Conservation (phyloP, 108 stramenopile genomes). For the Nitzschia sp. region DNA sequence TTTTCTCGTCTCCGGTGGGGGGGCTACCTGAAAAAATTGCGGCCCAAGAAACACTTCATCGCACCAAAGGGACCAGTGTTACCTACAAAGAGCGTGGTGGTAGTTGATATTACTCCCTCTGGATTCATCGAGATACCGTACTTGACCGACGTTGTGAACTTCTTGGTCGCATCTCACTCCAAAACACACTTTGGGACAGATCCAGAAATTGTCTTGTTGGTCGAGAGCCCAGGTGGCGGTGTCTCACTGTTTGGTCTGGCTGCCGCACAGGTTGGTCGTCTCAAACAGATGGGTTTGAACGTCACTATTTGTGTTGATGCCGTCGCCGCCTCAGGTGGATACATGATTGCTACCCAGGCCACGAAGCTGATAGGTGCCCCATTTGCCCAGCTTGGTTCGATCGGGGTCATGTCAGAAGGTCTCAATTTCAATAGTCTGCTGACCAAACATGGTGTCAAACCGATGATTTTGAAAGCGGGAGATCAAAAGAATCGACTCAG, state of each 20-base stretch:
- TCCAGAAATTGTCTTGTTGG: slow-evolving; percentile 63
- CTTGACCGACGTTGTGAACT: slow-evolving; percentile 62
- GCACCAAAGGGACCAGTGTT: background rate
- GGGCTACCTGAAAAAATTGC: background rate
- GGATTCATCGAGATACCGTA: slow-evolving; percentile 42
- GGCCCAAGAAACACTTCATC: background rate
- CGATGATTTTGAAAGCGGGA: slow-evolving; percentile 73
- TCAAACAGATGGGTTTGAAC: slow-evolving; percentile 50
- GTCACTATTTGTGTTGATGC: slow-evolving; percentile 56
- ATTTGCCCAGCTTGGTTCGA: slow-evolving; percentile 77
- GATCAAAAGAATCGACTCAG: slow-evolving; percentile 72
- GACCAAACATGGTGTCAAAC: slow-evolving; percentile 62
- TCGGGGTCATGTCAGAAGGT: slow-evolving; percentile 75
- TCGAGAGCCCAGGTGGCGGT: slow-evolving; percentile 70
- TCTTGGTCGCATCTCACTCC: slow-evolving; percentile 61
- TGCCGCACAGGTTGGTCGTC: slow-evolving; percentile 62
- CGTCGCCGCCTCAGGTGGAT: slow-evolving; percentile 73
- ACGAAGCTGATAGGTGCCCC: slow-evolving; percentile 69
- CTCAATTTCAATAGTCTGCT: slow-evolving; percentile 71
- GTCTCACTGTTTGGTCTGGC: slow-evolving; percentile 79
- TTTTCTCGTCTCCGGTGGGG: slow-evolving; percentile 15
- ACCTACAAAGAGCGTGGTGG: slow-evolving; percentile 63
- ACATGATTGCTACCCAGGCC: slow-evolving; percentile 78
- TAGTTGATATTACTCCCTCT: slow-evolving; percentile 52
- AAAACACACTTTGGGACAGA: slow-evolving; percentile 32